Base-by-base conservation (phyloP, 306 rosid genomes). In the Spatholobus suberectus region DNA sequence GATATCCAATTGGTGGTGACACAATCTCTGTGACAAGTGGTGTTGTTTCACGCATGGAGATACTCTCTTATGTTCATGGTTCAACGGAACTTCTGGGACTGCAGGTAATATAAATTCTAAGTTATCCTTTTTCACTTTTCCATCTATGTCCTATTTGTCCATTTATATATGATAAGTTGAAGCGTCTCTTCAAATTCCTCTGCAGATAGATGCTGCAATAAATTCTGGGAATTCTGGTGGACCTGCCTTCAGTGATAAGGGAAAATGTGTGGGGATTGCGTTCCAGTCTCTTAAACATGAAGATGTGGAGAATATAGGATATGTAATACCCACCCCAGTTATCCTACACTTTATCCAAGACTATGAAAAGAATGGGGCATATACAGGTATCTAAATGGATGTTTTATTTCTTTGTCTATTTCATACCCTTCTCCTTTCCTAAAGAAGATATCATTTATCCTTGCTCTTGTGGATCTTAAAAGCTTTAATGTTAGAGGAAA, bases 211-310 rank as follows among this genome's bases (percentile, higher is more conserved):
- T 78, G 98, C 96, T 77, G 98, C 98, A 40, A 92, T 95, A 76
- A 93, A 95, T 87, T 95, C 99, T 24, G 98, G 99, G 61, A 95
- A 95, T 87, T 95, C 98, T 8, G 98, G 98, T 75, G 99, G 99
- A 68, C 99, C 99, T 84, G 99, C 99, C 9, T 95, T 95, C 67
- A 95, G 87, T 70, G 94, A 92, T 85, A 92, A 88, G 70, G 97
- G 99, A 73, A 93, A 89, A 32, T 95, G 99, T 35, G 98, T 95
- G 73, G 99, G 98, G 78, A 95, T 95, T 76, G 98, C 99, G 84
- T 95, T 95, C 88, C 99, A 95, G 88, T 92, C 98, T 49, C 98
- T 95, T 57, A 95, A 95, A 82, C 94, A 95, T 40, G 97, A 95
- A 70, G 98, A 95, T 73, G 98, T 69, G 13, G 98, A 95, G 86